Evolutionary conservation across 805 yeast species (phyloP), one percentile per base, ranked within the genome.

Genomic region (Cyberlindnera euphorbiae): DNA sequence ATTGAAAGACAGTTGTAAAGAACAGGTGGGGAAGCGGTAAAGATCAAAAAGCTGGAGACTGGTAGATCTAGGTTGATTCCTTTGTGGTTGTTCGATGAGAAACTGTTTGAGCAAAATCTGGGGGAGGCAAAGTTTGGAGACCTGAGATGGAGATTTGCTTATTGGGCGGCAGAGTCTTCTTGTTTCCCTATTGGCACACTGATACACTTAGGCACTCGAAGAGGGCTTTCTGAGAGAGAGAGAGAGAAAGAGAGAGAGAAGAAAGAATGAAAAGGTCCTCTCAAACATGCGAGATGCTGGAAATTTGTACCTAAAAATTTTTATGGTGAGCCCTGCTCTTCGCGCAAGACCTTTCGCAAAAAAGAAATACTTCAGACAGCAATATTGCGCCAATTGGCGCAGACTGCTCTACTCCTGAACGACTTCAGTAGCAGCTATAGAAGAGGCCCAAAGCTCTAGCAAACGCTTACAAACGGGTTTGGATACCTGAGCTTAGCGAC

Each of bases 171-270:
- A 37, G 33, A 33, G 44, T 33, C 36, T 37, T 33, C 41, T 35
- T 33, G 37, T 27, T 35, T 36, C 36, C 41, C 36, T 19, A 35
- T 26, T 35, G 38, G 42, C 42, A 39, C 36, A 33, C 36, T 26
- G 38, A 35, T 41, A 41, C 42, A 33, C 37, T 32, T 26, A 30
- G 38, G 40, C 35, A 33, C 41, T 33, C 37, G 44, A 47, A 42
- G 51, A 48, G 55, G 47, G 56, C 51, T 51, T 53, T 51, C 56
- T 52, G 57, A 51, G 51, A 50, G 45, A 45, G 64, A 65, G 66
- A 44, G 61, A 44, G 44, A 46, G 42, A 39, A 37, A 38, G 53
- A 50, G 25, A 37, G 11, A 26, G 28, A 26, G 17, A 17, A 15
- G 17, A 14, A 13, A 14, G 17, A 14, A 15, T 5, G 16, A 7